Percentiles rank a stretch among this genome's conserved stretches.
Conservation (phyloP, 2,329 filamentous ascomycete genomes). For the Aspergillus sp. region DNA sequence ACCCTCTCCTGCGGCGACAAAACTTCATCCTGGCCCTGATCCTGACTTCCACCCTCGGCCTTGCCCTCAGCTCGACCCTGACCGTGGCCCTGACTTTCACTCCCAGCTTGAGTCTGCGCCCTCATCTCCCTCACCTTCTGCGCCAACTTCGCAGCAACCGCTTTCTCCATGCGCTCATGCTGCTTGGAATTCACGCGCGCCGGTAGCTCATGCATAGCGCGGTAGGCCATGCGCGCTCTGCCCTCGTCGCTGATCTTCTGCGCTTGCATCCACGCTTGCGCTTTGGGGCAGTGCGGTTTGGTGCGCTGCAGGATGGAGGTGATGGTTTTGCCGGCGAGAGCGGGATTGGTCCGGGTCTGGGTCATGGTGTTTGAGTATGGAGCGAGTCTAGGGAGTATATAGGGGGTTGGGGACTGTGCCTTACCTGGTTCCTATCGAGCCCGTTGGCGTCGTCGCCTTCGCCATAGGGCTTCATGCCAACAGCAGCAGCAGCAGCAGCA, state of each 20-base stretch:
- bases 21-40: background rate
- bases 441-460: no score
- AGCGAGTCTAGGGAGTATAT: no score
- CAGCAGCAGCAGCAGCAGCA: no score
- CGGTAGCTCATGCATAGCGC: no score
- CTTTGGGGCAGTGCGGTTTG: slow-evolving; percentile 11
- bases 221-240: slow-evolving; percentile 1
- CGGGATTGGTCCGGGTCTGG: background rate
- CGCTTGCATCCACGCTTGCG: slow-evolving; percentile 14
- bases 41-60: background rate
- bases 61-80: background rate
- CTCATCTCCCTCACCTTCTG: slow-evolving; percentile 3
- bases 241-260: slow-evolving; percentile 7
- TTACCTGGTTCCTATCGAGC: background rate
- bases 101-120: background rate
- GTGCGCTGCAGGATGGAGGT: slow-evolving; percentile 10
- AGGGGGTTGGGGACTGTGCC: background rate
- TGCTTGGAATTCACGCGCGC: slow-evolving; percentile 4
- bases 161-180: background rate
- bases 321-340: slow-evolving; percentile 11
- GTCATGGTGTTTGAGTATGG: background rate
- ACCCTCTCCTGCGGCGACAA: slow-evolving; percentile 1
- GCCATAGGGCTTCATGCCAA: no score
- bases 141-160: slow-evolving; percentile 3
- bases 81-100: background rate